These are phyloP conservation scores for Trametes maxima DNA, from an alignment of 768 basidiomycete species.

Conservation along the genomic window DNA sequence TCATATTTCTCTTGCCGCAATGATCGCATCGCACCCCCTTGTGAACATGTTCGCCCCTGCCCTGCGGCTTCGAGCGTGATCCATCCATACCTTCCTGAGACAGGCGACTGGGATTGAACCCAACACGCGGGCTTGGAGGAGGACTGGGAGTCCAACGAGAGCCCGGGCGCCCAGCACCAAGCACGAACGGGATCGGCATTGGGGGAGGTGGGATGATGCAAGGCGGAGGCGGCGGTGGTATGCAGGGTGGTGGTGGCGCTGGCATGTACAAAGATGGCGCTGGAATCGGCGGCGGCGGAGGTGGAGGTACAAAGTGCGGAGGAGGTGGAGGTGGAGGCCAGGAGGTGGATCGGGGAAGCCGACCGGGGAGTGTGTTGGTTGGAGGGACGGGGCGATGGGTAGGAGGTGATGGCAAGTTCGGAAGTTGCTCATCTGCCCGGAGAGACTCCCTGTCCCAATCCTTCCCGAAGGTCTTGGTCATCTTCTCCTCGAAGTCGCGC, in stretches of 20 bases:
- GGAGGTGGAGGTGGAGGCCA: not conserved
- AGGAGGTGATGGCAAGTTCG: constrained; percentile 6
- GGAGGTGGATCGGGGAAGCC: not conserved
- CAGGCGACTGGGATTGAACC: not conserved
- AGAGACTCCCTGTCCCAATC: constrained; percentile 17
- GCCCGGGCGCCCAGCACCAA: not conserved
- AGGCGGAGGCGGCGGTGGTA: constrained; percentile 2
- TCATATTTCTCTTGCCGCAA: constrained; percentile 21
- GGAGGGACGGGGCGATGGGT: constrained; percentile 3
- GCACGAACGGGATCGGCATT: not conserved
- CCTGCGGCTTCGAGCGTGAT: not conserved
- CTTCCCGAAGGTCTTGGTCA: constrained; percentile 25
- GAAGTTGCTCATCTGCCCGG: not conserved
- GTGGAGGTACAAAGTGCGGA: not conserved
- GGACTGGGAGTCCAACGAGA: not conserved
- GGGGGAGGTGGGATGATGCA: not conserved
- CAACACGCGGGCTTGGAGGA: not conserved
- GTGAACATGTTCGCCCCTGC: constrained; percentile 5
- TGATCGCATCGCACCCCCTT: constrained; percentile 23
- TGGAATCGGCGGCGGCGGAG: not conserved
- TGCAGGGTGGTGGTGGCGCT: constrained; percentile 7
- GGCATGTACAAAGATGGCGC: constrained; percentile 1
- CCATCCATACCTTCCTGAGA: not conserved
- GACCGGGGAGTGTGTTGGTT: not conserved
- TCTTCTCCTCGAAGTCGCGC: constrained; percentile 22